Evolutionary conservation across 371 early-diverging fungal species (phyloP).

Genomic region (Mortierella sp.): DNA sequence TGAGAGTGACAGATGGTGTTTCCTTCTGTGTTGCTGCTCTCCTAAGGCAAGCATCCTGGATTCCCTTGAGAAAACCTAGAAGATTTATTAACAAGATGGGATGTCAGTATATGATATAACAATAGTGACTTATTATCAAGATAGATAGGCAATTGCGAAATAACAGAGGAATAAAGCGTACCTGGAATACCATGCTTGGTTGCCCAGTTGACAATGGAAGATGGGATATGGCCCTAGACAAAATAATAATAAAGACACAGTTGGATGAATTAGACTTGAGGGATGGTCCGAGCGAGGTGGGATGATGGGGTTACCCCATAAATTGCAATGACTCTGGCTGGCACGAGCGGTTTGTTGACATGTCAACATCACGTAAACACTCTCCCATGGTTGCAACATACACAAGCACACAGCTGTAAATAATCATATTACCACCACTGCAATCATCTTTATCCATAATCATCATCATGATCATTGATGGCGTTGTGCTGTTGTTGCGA

Average conservation of each 20-base stretch:
- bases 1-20: background rate
- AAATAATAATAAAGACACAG: background rate
- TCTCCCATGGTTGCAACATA: background rate
- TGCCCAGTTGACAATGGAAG: constrained; percentile 68
- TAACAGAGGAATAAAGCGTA: background rate
- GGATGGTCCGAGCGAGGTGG: constrained; percentile 19
- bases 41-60: constrained; percentile 54
- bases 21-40: constrained; percentile 40
- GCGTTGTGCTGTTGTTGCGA: background rate
- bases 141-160: background rate
- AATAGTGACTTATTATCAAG: background rate
- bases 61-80: constrained; percentile 43
- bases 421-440: background rate
- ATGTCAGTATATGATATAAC: constrained; percentile 2
- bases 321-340: background rate
- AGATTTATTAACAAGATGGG: background rate
- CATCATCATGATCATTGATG: background rate
- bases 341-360: background rate
- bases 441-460: background rate
- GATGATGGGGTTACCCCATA: constrained; percentile 39
- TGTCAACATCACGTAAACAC: background rate
- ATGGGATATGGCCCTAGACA: constrained; percentile 63
- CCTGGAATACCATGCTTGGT: constrained; percentile 65
- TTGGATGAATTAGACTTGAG: background rate
- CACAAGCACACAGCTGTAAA: background rate